Base-by-base conservation (phyloP, 164 flowering plant species). In the Berberis thunbergii region DNA sequence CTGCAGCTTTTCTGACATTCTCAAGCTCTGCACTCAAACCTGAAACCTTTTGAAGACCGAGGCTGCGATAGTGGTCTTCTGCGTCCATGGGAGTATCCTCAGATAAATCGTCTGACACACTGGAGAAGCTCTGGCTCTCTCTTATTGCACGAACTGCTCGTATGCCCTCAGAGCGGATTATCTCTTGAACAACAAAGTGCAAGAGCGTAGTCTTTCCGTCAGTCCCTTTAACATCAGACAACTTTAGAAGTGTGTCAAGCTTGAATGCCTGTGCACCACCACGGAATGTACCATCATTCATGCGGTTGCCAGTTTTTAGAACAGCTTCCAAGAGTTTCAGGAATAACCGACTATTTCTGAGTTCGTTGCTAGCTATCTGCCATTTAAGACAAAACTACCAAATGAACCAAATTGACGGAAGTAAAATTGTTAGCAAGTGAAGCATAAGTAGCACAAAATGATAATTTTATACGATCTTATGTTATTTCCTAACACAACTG, bases 211-310 rank as follows among this genome's bases (percentile, higher is more conserved):
- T 93, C 76, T 93, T 93, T 39, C 96, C 96, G 74, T 93, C 98
- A 40, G 73, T 73, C 63, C 97, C 96, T 79, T 79, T 93, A 1
- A 93, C 98, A 71, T 93, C 96, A 13, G 96, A 64, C 55, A 93
- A 73, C 67, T 93, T 93, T 73, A 93, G 66, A 60, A 93, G 93
- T 2, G 98, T 92, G 78, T 93, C 97, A 26, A 93, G 91, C 76
- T 88, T 93, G 72, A 93, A 93, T 53, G 98, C 98, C 77, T 86
- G 94, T 40, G 98, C 98, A 64, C 91, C 85, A 49, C 98, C 98
- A 59, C 97, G 96, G 64, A 75, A 88, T 49, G 98, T 93, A 50
- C 98, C 98, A 64, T 70, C 84, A 73, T 93, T 93, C 98, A 93
- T 90, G 61, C 98, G 97, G 60, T 92, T 92, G 38, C 98, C 98